Base-by-base conservation (phyloP, 495 filamentous ascomycete genomes). In the Talaromyces proteolyticus region DNA sequence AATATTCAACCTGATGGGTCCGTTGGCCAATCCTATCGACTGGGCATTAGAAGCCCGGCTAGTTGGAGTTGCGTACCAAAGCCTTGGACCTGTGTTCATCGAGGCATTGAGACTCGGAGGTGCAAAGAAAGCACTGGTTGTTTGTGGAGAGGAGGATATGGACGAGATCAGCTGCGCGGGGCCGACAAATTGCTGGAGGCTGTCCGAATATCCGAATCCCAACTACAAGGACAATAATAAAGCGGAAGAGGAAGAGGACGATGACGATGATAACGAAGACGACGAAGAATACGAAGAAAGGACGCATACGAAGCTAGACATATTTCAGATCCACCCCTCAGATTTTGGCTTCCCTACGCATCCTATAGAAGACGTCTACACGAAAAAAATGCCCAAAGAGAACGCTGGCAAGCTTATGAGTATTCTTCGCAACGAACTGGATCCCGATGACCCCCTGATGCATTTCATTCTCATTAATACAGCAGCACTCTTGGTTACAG, bases 1-100 rank as follows among this genome's bases (percentile, higher is more conserved):
- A 1, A 91, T 98, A 57, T 98, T 97, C 81, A 97, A 98, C 67
- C 75, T 97, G 0, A 79, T 97, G 47, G 93, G 94, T 2, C 94
- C 94, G 2, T 76, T 99, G 12, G 83, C 89, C 18, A 96, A 96
- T 64, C 94, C 93, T 0, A 72, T 91, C 3, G 85, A 95, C 57
- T 77, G 69, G 41, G 74, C 78, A 2, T 78, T 97, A 26, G 93
- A 97, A 66, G 91, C 93, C 2, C 82, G 94, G 19, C 76, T 99
- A 38, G 79, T 99, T 12, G 93, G 93, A 42, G 91, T 96, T 16
- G 90, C 91, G n/a, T 82, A 91, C 50, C 74, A 81, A 55, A 85
- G 85, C 47, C 76, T 99, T 20, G 94, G 92, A 1, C 82, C 80
- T 6, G 82, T 89, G 12, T 99, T 96, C 63, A 90, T 85, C 2